A percentile compares a stretch with the other conserved stretches of the same genome.
phyloP scores from a whole-genome alignment of 306 rosid species.

The Vigna mungo region DNA sequence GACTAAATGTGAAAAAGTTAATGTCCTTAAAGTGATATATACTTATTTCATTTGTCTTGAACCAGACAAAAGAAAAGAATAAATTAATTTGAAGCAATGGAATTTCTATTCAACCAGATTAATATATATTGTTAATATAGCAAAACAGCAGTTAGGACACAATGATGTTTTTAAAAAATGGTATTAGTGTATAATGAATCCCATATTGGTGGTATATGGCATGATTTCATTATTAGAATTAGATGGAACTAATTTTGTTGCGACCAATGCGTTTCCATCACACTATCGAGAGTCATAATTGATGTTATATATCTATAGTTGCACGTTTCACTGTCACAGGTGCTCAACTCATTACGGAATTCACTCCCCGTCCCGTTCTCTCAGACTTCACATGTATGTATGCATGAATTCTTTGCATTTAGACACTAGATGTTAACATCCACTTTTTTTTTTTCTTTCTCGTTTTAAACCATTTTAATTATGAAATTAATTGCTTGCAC shows the following conservation, averaged over 20 bases:
- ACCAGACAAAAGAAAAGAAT: constrained; percentile 6
- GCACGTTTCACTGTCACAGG: constrained; percentile 13
- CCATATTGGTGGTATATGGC: constrained; percentile 14
- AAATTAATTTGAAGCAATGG: neutral
- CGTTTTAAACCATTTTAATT: too few relatives aligned
- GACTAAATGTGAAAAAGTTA: constrained; percentile 5
- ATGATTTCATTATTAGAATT: constrained; percentile 41
- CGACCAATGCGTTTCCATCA: constrained; percentile 50
- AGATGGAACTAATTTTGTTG: constrained; percentile 32
- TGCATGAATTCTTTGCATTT: too few relatives aligned
- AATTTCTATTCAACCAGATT: too few relatives aligned
- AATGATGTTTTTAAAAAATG: neutral
- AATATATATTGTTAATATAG: too few relatives aligned
- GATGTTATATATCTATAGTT: constrained; percentile 32
- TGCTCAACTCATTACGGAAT: constrained; percentile 53
- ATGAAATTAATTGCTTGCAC: too few relatives aligned
- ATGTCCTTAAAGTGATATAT: neutral
- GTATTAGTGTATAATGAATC: constrained; percentile 18
- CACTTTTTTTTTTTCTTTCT: too few relatives aligned
- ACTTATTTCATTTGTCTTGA: constrained; percentile 38
- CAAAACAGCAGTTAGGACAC: neutral
- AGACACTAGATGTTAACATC: too few relatives aligned
- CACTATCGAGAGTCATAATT: constrained; percentile 52
- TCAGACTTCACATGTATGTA: constrained; percentile 17
- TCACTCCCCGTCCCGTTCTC: constrained; percentile 52